Conservation (phyloP, 768 basidiomycete species). For the Sarcomyxa edulis region DNA sequence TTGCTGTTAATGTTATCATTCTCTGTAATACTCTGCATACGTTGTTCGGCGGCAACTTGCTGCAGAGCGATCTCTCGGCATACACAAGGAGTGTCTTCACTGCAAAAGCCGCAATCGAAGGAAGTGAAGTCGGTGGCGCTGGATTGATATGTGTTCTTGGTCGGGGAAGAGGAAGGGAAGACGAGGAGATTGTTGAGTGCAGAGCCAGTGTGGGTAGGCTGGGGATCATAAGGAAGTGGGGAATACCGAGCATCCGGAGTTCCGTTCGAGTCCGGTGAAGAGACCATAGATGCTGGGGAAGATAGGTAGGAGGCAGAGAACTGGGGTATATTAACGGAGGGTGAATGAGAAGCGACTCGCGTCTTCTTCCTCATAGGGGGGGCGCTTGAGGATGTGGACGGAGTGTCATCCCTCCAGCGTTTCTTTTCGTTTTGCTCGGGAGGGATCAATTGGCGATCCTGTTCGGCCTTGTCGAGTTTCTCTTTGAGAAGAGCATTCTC, state of each 20-base stretch:
- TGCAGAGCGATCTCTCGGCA: conserved; percentile 65
- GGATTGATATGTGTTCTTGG: conserved; percentile 23
- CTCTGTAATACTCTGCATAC: conserved; percentile 10
- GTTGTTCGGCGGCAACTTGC: conserved; percentile 26
- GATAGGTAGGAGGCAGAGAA: conserved; percentile 32
- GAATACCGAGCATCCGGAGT: conserved; percentile 28
- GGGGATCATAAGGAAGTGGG: conserved; percentile 26
- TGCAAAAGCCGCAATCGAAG: conserved; percentile 75
- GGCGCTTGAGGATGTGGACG: conserved; percentile 20
- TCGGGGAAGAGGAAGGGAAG: conserved; percentile 20
- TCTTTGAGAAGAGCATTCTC: conserved; percentile 64
- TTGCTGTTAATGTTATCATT: no score
- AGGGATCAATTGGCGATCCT: conserved; percentile 21
- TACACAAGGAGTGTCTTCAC: conserved; percentile 63
- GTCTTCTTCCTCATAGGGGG: conserved; percentile 29
- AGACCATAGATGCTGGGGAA: conserved; percentile 44
- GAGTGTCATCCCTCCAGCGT: conserved; percentile 50
- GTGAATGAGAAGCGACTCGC: conserved; percentile 21
- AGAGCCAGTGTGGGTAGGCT: conserved; percentile 15
- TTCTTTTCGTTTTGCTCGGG: conserved; percentile 42
- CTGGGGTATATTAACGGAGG: conserved; percentile 20
- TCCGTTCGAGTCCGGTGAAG: conserved; percentile 41
- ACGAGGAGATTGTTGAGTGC: conserved; percentile 24
- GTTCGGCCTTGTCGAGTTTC: conserved; percentile 25
- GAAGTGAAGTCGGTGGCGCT: conserved; percentile 28